Base-by-base conservation (phyloP, 2,329 filamentous ascomycete species). In the Aureobasidium sp. region DNA sequence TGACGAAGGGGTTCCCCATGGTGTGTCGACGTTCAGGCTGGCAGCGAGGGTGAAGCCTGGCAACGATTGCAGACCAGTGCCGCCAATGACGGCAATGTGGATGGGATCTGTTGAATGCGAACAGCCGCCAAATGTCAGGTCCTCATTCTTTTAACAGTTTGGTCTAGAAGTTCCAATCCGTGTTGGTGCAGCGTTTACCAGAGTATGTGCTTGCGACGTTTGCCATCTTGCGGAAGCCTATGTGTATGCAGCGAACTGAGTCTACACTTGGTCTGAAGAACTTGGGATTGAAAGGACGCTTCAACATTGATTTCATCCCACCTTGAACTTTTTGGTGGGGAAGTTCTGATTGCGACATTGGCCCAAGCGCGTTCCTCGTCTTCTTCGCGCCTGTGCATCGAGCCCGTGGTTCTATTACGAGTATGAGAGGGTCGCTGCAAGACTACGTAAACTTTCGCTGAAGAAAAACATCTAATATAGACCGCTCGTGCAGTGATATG, bases 31-130 rank as follows among this genome's bases (percentile, higher is more conserved):
- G 69, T 86, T 86, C 68, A 99, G 79, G 32, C 83, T 83, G 30
- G 93, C 92, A 65, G 95, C 87, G 70, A 91, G 89, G 25, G 85
- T 87, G 81, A 94, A 97, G 76, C 88, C 87, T 32, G 91, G 87
- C 67, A 99, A 88, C 68, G 90, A 86, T 74, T 88, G 86, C 65
- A 99, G 88, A 60, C 94, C 94, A 42, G 94, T 99, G 69, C 94
- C 94, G 70, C 79, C 79, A 62, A 81, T 81, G 48, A 81, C 78
- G 65, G 78, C 79, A 61, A 81, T 80, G 62, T 73, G 73, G 65
- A 81, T 76, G 44, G 79, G 77, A 62, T 74, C 78, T 80, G 36
- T 59, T 59, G 42, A 32, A 25, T 59, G 41, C 42, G 21, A 48
- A 37, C 37, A 53, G 54, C 45, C 41, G 53, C 54, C 45, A 37